Evolutionary conservation across 1,284 basidiomycete species (phyloP).

Genomic region (Farysia itapuensis): DNA sequence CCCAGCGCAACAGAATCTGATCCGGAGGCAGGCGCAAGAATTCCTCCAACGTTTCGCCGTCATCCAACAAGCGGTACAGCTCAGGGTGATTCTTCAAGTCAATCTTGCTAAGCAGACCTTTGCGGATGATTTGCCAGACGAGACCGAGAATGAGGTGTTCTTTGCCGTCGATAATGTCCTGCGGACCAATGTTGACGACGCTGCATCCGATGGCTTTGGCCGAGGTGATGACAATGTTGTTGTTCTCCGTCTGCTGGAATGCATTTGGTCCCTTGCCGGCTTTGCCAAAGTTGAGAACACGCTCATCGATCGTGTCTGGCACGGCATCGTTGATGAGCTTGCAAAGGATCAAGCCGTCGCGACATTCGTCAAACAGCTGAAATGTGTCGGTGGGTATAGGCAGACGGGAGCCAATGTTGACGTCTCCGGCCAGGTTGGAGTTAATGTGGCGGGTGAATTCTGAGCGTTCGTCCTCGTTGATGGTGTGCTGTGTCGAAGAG

Average conservation of each 20-base stretch:
- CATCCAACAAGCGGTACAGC: constrained; percentile 89
- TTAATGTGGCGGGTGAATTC: constrained; percentile 99
- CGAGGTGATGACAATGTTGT: constrained; percentile 98
- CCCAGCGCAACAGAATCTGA: constrained; percentile 94
- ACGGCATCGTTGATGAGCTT: constrained; percentile 99
- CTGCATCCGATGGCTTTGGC: constrained; percentile 97
- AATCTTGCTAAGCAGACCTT: constrained; percentile 88
- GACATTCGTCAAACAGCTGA: constrained; percentile 97
- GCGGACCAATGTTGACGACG: constrained; percentile 95
- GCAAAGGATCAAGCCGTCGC: constrained; percentile 90
- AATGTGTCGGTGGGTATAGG: constrained; percentile 97
- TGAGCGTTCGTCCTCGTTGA: constrained; percentile 93
- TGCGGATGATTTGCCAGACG: constrained; percentile 97
- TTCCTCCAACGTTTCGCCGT: constrained; percentile 94
- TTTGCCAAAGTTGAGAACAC: constrained; percentile 77
- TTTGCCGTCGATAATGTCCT: constrained; percentile 86
- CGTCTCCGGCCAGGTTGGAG: constrained; percentile 81
- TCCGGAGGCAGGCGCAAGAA: constrained; percentile 90
- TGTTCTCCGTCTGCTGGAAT: constrained; percentile 99
- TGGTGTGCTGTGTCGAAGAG: constrained; percentile 93
- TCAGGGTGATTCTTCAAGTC: constrained; percentile 98
- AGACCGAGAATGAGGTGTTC: constrained; percentile 98
- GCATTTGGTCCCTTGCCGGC: constrained; percentile 68
- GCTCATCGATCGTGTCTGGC: constrained; percentile 96
- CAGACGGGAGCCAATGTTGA: constrained; percentile 77